phyloP scores from a whole-genome alignment of 106 monocot species.

The Acanthochlamys bracteata region DNA sequence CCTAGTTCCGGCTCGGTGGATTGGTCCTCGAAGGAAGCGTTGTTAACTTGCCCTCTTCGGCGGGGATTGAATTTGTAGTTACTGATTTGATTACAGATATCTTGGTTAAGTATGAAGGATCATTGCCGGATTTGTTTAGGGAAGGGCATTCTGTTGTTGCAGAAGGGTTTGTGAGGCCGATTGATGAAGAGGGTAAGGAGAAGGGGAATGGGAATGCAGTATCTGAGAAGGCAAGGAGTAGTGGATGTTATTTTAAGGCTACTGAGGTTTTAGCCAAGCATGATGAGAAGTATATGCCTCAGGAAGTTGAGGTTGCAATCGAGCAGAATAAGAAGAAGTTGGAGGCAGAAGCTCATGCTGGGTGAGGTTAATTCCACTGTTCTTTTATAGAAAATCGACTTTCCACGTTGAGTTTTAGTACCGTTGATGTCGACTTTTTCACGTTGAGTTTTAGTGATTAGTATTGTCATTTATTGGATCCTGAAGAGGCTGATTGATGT shows the following conservation, averaged over 20 bases:
- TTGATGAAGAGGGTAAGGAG: constrained; percentile 12
- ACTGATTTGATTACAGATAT: constrained; percentile 93
- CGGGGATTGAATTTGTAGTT: constrained; percentile 96
- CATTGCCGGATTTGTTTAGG: constrained; percentile 86
- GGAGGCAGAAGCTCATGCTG: constrained; percentile 26
- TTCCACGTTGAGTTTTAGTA: too few species aligned
- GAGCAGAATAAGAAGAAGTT: constrained; percentile 87
- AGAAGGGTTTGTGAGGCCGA: constrained; percentile 67
- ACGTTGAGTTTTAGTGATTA: too few species aligned
- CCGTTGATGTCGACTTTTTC: too few species aligned
- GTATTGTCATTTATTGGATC: too few species aligned
- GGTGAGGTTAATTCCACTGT: neutral
- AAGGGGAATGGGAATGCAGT: constrained; percentile 4
- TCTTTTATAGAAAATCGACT: neutral
- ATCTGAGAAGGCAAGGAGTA: constrained; percentile 58
- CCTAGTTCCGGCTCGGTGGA: constrained; percentile 79
- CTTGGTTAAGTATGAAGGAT: constrained; percentile 78
- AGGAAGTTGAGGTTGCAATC: constrained; percentile 82
- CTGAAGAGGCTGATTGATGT: too few species aligned
- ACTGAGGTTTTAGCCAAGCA: constrained; percentile 96
- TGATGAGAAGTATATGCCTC: constrained; percentile 99
- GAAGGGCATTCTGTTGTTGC: constrained; percentile 97
- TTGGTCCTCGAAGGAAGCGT: constrained; percentile 94
- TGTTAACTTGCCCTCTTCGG: constrained; percentile 28
- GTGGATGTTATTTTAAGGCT: constrained; percentile 65